Evolutionary conservation across 1,284 basidiomycete species (phyloP).

Genomic region (Marasmius sp.): DNA sequence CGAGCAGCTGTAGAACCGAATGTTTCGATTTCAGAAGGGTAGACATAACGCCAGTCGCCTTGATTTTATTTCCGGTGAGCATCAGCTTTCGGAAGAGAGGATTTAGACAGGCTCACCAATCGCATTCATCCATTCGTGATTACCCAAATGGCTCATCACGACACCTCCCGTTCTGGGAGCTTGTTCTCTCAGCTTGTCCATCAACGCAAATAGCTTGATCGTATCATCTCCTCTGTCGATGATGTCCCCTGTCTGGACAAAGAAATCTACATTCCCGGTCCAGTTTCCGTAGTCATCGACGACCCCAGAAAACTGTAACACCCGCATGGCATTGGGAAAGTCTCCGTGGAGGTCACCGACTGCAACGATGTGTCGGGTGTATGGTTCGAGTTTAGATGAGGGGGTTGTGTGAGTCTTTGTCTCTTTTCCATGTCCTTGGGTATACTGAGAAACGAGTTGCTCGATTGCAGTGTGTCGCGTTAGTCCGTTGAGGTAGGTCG

Average conservation of each 20-base stretch:
- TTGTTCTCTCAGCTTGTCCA: slow-evolving; percentile 81
- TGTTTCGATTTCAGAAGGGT: slow-evolving; percentile 73
- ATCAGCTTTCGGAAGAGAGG: neutral
- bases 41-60: slow-evolving; percentile 93
- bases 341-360: slow-evolving; percentile 86
- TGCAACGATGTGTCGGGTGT: slow-evolving; percentile 62
- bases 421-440: neutral
- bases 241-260: slow-evolving; percentile 94
- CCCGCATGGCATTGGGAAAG: slow-evolving; percentile 65
- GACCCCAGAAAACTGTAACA: slow-evolving; percentile 77
- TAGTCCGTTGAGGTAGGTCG: neutral
- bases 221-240: slow-evolving; percentile 91
- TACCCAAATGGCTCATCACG: slow-evolving; percentile 82
- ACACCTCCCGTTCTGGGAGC: slow-evolving; percentile 68
- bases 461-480: neutral
- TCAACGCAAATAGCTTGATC: slow-evolving; percentile 76
- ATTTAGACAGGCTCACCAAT: slow-evolving; percentile 51
- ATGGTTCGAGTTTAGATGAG: slow-evolving; percentile 24
- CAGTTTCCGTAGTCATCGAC: slow-evolving; percentile 71
- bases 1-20: slow-evolving; percentile 74
- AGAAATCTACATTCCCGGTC: slow-evolving; percentile 76
- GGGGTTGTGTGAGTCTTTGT: neutral
- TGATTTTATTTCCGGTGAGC: slow-evolving; percentile 9
- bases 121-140: slow-evolving; percentile 90
- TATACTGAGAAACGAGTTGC: neutral